Conservation (phyloP, 805 yeast species). For the Candida koratica region DNA sequence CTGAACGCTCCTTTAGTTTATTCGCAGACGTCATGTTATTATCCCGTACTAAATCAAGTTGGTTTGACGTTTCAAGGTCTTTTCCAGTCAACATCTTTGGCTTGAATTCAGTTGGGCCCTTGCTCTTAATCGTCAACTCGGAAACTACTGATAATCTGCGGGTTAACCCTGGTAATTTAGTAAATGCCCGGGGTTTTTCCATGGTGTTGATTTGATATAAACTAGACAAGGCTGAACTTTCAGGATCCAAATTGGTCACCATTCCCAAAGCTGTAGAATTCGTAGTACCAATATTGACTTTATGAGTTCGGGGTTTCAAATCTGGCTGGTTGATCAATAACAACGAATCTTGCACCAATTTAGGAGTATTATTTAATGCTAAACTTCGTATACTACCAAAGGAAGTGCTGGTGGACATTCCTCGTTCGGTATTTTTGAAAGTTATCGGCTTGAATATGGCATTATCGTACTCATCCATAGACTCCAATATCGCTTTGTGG, state of each 20-base stretch:
- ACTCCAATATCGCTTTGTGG: slow-evolving; percentile 45
- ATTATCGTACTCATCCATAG: slow-evolving; percentile 68
- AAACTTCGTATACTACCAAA: slow-evolving; percentile 1
- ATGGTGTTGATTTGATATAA: slow-evolving; percentile 31
- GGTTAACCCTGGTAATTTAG: neutral
- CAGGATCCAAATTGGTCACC: slow-evolving; percentile 24
- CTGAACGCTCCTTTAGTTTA: slow-evolving; percentile 4
- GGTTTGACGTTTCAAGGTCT: neutral
- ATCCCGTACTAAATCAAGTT: neutral
- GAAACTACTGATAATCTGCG: slow-evolving; percentile 4
- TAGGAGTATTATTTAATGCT: slow-evolving; percentile 9
- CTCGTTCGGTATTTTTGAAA: neutral
- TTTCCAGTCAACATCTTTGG: slow-evolving; percentile 1
- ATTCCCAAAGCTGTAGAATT: slow-evolving; percentile 36
- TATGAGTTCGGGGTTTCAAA: slow-evolving; percentile 15
- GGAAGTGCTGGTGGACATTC: neutral
- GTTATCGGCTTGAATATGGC: slow-evolving; percentile 42
- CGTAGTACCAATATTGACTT: slow-evolving; percentile 28
- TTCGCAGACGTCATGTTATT: slow-evolving; percentile 3
- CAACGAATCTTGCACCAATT: slow-evolving; percentile 13
- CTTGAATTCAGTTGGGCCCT: slow-evolving; percentile 12
- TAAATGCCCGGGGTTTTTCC: slow-evolving; percentile 4
- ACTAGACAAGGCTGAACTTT: slow-evolving; percentile 36
- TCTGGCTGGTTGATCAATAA: slow-evolving; percentile 10
- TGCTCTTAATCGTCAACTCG: slow-evolving; percentile 10